Evolutionary conservation across 2,329 filamentous ascomycete species (phyloP), one percentile per base, ranked within the genome.

Genomic region (Colletotrichum incanum): DNA sequence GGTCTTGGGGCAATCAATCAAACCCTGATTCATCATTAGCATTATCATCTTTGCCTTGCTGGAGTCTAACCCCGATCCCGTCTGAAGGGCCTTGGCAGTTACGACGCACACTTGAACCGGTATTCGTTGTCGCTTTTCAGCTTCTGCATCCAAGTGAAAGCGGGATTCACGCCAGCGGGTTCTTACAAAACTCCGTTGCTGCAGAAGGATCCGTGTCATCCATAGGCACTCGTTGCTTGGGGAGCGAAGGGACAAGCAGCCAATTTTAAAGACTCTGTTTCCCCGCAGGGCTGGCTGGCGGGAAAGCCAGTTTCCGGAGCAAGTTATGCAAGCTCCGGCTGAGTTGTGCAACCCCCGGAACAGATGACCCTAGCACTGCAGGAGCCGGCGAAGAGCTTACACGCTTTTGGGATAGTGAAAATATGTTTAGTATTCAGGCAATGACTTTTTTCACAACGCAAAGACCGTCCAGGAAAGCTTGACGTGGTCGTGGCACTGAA

Each of bases 251-350:
- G 39, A 2, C 5, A 41, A 18, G 41, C 39, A 28, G 58, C 12
- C 55, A 66, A 71, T 66, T 60, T 66, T 43, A 34, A 66, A 60
- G 67, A 18, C 54, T 55, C 66, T 59, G n/a, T 61, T 71, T 47
- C 63, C 67, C 67, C 62, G 62, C 62, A 56, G 56, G 63, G 20
- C 56, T 50, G 41, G 47, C 52, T 4, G 41, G 49, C 63, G 63
- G 63, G 54, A 71, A 47, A 18, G 41, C 67, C 39, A 61, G 14
- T 41, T 41, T 71, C 67, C 67, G 67, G 63, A 20, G 18, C 20
- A 34, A 67, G 28, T 71, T 71, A 45, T 71, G 68, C 56, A 71
- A 49, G 47, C 2, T 50, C 50, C 56, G 28, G 20, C 37, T 31
- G 39, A 39, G 8, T 71, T 62, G 61, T 71, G 56, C 68, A 71